A percentile compares a stretch with the other conserved stretches of the same genome.
phyloP scores from a whole-genome alignment of 768 basidiomycete species.

The Collybiopsis confluens region DNA sequence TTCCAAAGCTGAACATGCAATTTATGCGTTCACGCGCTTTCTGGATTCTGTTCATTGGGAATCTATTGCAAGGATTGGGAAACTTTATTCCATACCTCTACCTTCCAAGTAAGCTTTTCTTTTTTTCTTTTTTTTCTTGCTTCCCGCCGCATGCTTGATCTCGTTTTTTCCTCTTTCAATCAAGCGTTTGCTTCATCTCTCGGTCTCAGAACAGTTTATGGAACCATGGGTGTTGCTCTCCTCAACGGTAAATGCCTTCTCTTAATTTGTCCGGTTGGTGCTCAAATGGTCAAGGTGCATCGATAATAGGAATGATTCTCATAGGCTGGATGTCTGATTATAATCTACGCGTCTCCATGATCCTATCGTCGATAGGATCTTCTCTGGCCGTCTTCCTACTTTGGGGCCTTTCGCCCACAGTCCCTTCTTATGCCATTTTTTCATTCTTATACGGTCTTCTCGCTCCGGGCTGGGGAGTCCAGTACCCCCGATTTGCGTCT shows the following conservation, averaged over 20 bases:
- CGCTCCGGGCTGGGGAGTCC: constrained; percentile 12
- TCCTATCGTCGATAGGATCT: constrained; percentile 12
- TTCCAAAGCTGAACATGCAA: constrained; percentile 4
- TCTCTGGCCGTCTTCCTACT: constrained; percentile 12
- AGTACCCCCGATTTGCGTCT: constrained; percentile 12
- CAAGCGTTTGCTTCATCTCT: constrained; percentile 12
- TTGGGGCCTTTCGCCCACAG: constrained; percentile 13
- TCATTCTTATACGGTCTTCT: constrained; percentile 14
- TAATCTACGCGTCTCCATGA: constrained; percentile 14
- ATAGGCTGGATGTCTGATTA: constrained; percentile 15
- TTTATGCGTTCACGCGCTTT: constrained; percentile 9
- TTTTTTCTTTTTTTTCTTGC: neutral
- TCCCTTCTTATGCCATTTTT: constrained; percentile 8
- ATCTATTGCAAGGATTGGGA: constrained; percentile 10
- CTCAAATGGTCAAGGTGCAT: constrained; percentile 6
- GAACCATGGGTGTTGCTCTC: constrained; percentile 11
- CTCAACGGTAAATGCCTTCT: constrained; percentile 9
- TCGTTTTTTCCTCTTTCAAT: too few relatives aligned
- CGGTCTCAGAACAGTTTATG: constrained; percentile 1
- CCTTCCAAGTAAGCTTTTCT: constrained; percentile 10
- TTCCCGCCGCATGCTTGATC: neutral
- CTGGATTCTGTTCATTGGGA: constrained; percentile 11
- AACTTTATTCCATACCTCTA: constrained; percentile 12
- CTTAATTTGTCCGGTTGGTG: too few relatives aligned
- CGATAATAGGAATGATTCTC: constrained; percentile 11